Conservation (phyloP, 805 yeast species). For the Saccharomycopsis malanga region DNA sequence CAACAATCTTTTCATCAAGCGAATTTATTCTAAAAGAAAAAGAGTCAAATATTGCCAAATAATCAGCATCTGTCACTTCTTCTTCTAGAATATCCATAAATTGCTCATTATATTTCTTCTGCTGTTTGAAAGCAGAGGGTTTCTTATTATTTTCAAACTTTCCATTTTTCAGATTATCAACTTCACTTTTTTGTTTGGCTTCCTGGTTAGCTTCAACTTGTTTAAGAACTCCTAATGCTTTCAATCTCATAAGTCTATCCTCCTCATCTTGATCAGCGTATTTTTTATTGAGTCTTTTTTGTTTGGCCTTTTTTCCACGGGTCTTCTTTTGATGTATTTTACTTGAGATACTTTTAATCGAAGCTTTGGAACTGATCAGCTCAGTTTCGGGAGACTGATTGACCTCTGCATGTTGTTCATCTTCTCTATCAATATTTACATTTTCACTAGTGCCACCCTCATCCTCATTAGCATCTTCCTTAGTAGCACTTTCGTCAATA, state of each 20-base stretch:
- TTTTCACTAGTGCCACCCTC: conserved; percentile 14
- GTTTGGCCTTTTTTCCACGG: conserved; percentile 80
- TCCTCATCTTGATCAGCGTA: conserved; percentile 91
- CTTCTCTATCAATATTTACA: conserved; percentile 3
- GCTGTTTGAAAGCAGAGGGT: conserved; percentile 6
- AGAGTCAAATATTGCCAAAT: conserved; percentile 39
- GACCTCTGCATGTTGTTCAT: conserved; percentile 12
- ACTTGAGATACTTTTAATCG: conserved; percentile 16
- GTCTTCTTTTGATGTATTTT: conserved; percentile 24
- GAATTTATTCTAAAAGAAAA: conserved; percentile 24
- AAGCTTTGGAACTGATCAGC: not conserved
- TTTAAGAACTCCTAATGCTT: conserved; percentile 77
- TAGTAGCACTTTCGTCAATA: not conserved
- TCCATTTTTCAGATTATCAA: conserved; percentile 24
- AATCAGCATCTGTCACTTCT: conserved; percentile 24
- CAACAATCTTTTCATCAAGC: conserved; percentile 45
- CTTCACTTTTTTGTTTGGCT: conserved; percentile 29
- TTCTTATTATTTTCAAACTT: conserved; percentile 15
- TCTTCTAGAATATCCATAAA: conserved; percentile 19
- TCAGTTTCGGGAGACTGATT: not conserved
- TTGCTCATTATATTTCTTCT: conserved; percentile 20
- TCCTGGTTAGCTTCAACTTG: conserved; percentile 35
- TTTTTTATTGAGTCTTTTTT: conserved; percentile 74
- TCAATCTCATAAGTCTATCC: conserved; percentile 68
- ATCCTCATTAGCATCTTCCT: not conserved